Evolutionary conservation across 1,139 yeast genomes (phyloP), one percentile per base, ranked within the genome.

Genomic region (Candida dubliniensis): DNA sequence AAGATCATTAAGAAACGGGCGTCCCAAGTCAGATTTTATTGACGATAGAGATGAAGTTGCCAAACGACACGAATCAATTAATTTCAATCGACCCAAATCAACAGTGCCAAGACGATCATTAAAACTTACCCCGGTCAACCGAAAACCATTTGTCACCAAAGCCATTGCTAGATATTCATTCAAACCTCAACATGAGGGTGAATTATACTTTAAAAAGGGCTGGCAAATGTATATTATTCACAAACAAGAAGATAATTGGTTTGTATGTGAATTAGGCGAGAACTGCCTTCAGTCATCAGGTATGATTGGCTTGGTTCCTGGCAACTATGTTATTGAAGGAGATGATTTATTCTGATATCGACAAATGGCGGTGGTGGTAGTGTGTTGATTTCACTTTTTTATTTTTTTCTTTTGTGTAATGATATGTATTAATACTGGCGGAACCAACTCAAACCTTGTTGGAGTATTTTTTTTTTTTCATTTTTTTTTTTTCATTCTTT

Each of bases 191-290:
- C 84, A 86, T 41, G 84, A 84, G n/a, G 93, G 87, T 40, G 96
- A 89, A 56, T 74, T 88, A 9, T 67, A 75, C 13, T 88, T 89
- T 71, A 75, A 77, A 45, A 86, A 87, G 58, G 86, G 85, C 44
- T 95, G 90, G 71, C 61, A 80, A n/a, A 68, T 89, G 62, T 75
- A 82, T 49, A 79, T 89, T 11, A 64, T 87, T 24, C 81, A 81
- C 53, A 84, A 77, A 71, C 95, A 88, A 61, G 91, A 85, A 44
- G 96, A 89, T 57, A 89, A 90, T 31, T 89, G 96, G 96, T 89
- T 86, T 84, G 83, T 84, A 54, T 86, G 88, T 49, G 96, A 89
- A 59, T 79, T 85, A 42, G 71, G 79, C 8, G 62, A 63, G n/a
- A 76, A 77, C 46, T 72, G 79, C 25, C 78, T 77, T 9, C 74